Percentiles rank a stretch among this genome's conserved stretches.
Evolutionary conservation across 495 filamentous ascomycete genomes (phyloP).

Genomic region (Cudoniella acicularis): DNA sequence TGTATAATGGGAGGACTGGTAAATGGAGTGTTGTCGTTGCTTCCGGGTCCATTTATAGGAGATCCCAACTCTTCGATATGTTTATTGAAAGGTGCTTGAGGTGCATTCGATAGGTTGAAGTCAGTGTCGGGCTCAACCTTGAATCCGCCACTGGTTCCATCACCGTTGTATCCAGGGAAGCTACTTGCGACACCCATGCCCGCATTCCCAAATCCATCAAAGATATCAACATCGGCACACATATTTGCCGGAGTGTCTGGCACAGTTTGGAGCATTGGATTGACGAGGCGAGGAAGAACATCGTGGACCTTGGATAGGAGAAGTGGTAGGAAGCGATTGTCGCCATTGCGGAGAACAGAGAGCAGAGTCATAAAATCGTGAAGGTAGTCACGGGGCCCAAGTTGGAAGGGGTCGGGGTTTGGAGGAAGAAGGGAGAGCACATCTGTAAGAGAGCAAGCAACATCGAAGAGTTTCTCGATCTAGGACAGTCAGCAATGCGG

Average conservation of each 20-base stretch:
- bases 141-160: conserved; percentile 20
- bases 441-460: conserved; percentile 70
- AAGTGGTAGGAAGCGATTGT: conserved; percentile 66
- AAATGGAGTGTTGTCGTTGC: conserved; percentile 14
- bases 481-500: conserved; percentile 17
- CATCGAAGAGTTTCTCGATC: conserved; percentile 74
- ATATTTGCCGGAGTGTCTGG: conserved; percentile 40
- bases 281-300: conserved; percentile 55
- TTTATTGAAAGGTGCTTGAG: conserved; percentile 11
- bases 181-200: conserved; percentile 37
- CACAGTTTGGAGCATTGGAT: conserved; percentile 50
- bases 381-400: conserved; percentile 71
- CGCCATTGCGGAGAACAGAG: conserved; percentile 63
- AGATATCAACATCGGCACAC: conserved; percentile 48
- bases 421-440: conserved; percentile 63
- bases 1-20: conserved; percentile 20
- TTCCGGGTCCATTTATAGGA: conserved; percentile 1
- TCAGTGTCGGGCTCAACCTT: conserved; percentile 23
- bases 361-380: conserved; percentile 63
- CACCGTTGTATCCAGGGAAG: conserved; percentile 25
- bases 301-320: conserved; percentile 67
- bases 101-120: conserved; percentile 4
- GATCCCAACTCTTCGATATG: conserved; percentile 22
- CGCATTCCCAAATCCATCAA: conserved; percentile 52
- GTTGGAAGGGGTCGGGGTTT: conserved; percentile 53